These are phyloP conservation scores for Mycena belliarum DNA, from an alignment of 768 basidiomycete species.

Conservation along the genomic window DNA sequence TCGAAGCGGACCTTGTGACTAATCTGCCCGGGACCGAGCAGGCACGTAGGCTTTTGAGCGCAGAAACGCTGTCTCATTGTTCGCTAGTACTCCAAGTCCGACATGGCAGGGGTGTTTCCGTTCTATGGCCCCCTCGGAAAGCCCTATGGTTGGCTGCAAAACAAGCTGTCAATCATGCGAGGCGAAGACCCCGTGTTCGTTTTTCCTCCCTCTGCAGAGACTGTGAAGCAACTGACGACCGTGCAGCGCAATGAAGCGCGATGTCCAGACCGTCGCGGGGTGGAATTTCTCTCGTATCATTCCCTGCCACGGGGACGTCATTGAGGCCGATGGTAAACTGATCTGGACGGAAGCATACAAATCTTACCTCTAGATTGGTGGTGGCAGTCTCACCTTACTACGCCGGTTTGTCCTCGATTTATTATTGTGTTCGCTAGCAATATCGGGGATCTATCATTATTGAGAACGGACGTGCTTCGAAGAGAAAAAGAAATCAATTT, in stretches of 20 bases:
- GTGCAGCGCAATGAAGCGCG: slow-evolving; percentile 57
- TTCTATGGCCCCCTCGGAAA: slow-evolving; percentile 30
- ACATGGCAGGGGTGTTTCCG: slow-evolving; percentile 25
- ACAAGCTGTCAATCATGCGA: slow-evolving; percentile 31
- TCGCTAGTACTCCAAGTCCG: slow-evolving; percentile 42
- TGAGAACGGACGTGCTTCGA: no score
- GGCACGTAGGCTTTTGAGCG: slow-evolving; percentile 31
- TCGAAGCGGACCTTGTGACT: slow-evolving; percentile 81
- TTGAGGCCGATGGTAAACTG: slow-evolving; percentile 48
- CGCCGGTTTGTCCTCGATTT: no score
- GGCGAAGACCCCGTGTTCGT: slow-evolving; percentile 42
- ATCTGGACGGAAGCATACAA: slow-evolving; percentile 36
- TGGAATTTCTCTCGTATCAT: slow-evolving; percentile 81
- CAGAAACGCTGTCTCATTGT: not conserved
- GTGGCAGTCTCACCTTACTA: no score
- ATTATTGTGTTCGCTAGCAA: no score
- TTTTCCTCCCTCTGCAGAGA: not conserved
- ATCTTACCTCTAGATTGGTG: not conserved
- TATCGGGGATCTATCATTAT: no score
- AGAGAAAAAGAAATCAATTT: no score
- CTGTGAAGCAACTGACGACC: not conserved
- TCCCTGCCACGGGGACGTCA: slow-evolving; percentile 66
- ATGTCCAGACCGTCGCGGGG: slow-evolving; percentile 60
- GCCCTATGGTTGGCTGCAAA: slow-evolving; percentile 38
- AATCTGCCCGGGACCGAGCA: slow-evolving; percentile 83